phyloP scores from a whole-genome alignment of 116 monocot genomes.

The Iris pallida region DNA sequence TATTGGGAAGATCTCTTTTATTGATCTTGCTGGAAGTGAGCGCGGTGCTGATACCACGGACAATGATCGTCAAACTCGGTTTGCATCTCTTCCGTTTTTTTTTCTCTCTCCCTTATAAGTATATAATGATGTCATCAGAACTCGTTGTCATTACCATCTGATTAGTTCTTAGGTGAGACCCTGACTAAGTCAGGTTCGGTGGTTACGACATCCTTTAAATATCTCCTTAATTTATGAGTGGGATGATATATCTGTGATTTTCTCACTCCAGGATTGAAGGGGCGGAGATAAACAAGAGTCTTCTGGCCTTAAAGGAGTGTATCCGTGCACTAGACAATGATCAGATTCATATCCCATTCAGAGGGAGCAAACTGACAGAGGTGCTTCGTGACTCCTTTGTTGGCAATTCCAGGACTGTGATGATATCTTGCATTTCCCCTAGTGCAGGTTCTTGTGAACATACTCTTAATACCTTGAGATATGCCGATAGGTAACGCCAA shows the following conservation, averaged over 20 bases:
- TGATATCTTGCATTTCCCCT: constrained; percentile 95
- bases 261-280: constrained; percentile 71
- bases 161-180: background rate
- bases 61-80: constrained; percentile 93
- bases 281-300: constrained; percentile 95
- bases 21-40: constrained; percentile 96
- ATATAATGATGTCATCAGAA: too few relatives aligned
- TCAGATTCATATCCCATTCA: constrained; percentile 90
- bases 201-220: background rate
- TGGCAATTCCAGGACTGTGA: constrained; percentile 85
- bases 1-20: constrained; percentile 85
- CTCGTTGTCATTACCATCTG: background rate
- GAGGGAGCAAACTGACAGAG: constrained; percentile 93
- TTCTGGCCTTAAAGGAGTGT: constrained; percentile 83
- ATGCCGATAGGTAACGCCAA: constrained; percentile 71
- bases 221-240: constrained; percentile 1
- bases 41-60: constrained; percentile 97
- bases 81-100: background rate
- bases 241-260: constrained; percentile 3
- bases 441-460: constrained; percentile 91
- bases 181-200: background rate
- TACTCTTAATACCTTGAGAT: constrained; percentile 88
- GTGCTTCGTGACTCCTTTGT: constrained; percentile 96
- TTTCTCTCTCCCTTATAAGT: background rate
- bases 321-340: constrained; percentile 94